phyloP scores from a whole-genome alignment of 2,329 filamentous ascomycete genomes.

The Fusarium sp. region DNA sequence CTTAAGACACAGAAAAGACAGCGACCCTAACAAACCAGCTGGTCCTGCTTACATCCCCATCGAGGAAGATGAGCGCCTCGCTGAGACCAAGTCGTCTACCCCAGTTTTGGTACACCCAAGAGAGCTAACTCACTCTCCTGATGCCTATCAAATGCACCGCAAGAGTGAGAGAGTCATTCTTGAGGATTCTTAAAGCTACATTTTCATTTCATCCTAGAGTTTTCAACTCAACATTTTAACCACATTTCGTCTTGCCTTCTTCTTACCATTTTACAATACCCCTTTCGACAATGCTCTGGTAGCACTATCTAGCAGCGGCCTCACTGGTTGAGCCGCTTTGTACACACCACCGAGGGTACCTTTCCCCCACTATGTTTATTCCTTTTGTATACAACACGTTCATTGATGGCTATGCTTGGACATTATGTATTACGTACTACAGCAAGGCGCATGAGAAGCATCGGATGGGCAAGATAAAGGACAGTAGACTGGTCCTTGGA shows the following conservation, averaged over 20 bases:
- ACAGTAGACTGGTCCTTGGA: conserved; percentile 24
- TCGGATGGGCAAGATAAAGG: conserved; percentile 27
- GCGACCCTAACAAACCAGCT: conserved; percentile 19
- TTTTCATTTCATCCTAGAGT: not conserved
- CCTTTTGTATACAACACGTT: conserved; percentile 39
- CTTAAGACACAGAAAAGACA: conserved; percentile 41
- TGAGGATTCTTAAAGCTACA: conserved; percentile 55
- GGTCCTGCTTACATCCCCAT: conserved; percentile 41
- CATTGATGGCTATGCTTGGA: conserved; percentile 37
- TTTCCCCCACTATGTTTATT: conserved; percentile 18
- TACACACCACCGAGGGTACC: conserved; percentile 28
- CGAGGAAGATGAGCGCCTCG: conserved; percentile 51
- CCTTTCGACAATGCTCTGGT: conserved; percentile 33
- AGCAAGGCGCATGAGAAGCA: conserved; percentile 47
- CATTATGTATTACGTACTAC: conserved; percentile 41
- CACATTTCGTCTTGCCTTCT: conserved; percentile 13
- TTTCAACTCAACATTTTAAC: not conserved
- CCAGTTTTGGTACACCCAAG: conserved; percentile 62
- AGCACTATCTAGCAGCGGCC: conserved; percentile 24
- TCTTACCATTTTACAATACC: conserved; percentile 16
- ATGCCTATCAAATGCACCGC: conserved; percentile 65
- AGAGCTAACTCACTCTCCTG: conserved; percentile 50
- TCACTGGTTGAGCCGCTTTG: conserved; percentile 37
- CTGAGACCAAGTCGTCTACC: conserved; percentile 60
- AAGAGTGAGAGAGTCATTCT: conserved; percentile 65